Percentiles rank a stretch among this genome's conserved stretches.
phyloP scores from a whole-genome alignment of 768 basidiomycete species.

The Tricholoma saponaceum region DNA sequence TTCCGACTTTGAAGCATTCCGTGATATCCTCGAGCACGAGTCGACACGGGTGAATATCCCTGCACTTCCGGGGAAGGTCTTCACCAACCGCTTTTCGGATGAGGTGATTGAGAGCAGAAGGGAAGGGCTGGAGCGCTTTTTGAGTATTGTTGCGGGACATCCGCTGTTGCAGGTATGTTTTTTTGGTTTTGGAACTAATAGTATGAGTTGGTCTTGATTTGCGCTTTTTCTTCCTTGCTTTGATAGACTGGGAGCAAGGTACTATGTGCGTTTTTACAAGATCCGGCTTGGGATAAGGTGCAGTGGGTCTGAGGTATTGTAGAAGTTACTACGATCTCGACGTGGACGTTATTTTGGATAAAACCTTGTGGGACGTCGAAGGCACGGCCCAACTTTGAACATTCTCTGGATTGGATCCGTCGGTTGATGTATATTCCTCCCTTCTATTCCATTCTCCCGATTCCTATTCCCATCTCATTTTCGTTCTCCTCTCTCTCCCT shows the following conservation, averaged over 20 bases:
- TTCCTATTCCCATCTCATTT: too few species aligned
- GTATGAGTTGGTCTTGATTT: background rate
- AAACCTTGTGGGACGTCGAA: too few species aligned
- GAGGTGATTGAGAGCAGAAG: slow-evolving; percentile 92
- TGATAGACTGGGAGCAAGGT: slow-evolving; percentile 91
- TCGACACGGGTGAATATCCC: slow-evolving; percentile 98
- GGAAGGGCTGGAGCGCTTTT: slow-evolving; percentile 91
- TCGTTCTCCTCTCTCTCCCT: too few species aligned
- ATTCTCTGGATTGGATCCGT: too few species aligned
- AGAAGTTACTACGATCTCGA: too few species aligned
- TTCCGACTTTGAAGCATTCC: slow-evolving; percentile 94
- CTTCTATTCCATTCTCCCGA: too few species aligned
- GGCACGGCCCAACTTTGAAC: too few species aligned
- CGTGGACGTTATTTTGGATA: too few species aligned
- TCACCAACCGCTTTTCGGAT: slow-evolving; percentile 96
- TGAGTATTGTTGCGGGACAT: slow-evolving; percentile 96
- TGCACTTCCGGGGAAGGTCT: slow-evolving; percentile 94
- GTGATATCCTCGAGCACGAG: slow-evolving; percentile 96
- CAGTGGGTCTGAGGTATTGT: slow-evolving; percentile 59
- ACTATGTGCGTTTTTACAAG: slow-evolving; percentile 92
- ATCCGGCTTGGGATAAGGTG: slow-evolving; percentile 84
- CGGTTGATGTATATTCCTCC: too few species aligned
- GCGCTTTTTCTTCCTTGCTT: background rate
- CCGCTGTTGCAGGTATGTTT: slow-evolving; percentile 83
- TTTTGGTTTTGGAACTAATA: background rate